phyloP scores from a whole-genome alignment of 129 eudicot species.

The Glebionis coronaria region DNA sequence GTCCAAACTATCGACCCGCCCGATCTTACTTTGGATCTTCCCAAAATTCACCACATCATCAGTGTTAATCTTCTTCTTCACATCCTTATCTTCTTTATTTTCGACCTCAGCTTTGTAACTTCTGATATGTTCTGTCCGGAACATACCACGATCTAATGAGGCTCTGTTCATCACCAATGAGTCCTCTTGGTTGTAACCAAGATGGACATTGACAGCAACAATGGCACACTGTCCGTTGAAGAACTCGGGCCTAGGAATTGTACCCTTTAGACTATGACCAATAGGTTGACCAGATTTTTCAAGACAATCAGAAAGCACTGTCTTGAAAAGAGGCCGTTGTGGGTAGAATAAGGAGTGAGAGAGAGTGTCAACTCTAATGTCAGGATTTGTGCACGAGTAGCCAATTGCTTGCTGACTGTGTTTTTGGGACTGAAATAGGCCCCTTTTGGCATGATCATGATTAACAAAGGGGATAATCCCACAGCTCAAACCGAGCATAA shows the following conservation, averaged over 20 bases:
- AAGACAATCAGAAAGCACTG: conserved; percentile 74
- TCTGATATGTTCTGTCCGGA: conserved; percentile 67
- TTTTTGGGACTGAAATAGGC: too few relatives aligned
- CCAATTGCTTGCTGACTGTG: too few relatives aligned
- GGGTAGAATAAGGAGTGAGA: too few relatives aligned
- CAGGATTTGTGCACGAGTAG: too few relatives aligned
- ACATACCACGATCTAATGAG: conserved; percentile 90
- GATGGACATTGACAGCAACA: conserved; percentile 91
- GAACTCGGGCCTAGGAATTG: conserved; percentile 61
- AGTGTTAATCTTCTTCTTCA: conserved; percentile 37
- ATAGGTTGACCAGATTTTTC: conserved; percentile 42
- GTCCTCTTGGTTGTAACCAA: conserved; percentile 87
- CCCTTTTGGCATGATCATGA: too few relatives aligned
- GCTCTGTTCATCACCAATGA: conserved; percentile 87
- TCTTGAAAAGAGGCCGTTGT: too few relatives aligned
- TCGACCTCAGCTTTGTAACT: conserved; percentile 84
- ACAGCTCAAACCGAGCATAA: too few relatives aligned
- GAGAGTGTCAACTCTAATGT: too few relatives aligned
- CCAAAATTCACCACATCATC: conserved; percentile 70
- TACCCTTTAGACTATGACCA: conserved; percentile 53
- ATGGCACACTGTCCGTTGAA: conserved; percentile 86
- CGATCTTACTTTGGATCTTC: conserved; percentile 79
- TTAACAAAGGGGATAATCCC: too few relatives aligned
- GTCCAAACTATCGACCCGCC: conserved; percentile 87
- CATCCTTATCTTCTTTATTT: conserved; percentile 36